Base-by-base conservation (phyloP, 306 rosid genomes). In the Cucumis cinereus region DNA sequence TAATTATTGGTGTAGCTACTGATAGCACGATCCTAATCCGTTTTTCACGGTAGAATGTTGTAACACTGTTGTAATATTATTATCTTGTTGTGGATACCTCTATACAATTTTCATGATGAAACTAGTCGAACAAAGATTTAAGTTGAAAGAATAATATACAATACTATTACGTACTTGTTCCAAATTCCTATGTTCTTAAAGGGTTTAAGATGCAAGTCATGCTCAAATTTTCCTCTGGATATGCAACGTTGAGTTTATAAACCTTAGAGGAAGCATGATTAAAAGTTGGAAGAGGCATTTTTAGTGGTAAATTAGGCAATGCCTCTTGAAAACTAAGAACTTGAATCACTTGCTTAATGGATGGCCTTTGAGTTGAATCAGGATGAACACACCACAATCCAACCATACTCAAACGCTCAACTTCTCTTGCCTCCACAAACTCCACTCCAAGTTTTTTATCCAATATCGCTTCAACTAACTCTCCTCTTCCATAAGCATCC, bases 401-500 rank as follows among this genome's bases (percentile, higher is more conserved):
- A 66, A 66, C 73, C 73, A 66, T 30, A 6, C 73, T 66, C 73
- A 66, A n/a, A 12, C 33, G 19, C 73, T 66, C 73, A 10, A 20
- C 73, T 40, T 66, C 53, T 66, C 33, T 66, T 20, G 11, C 52
- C 19, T 66, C 73, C 47, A 63, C 26, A 20, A 66, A 40, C 0
- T 30, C 73, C 10, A 20, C 33, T 66, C 53, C 16, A 50, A 66
- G 13, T 40, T 66, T 40, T 20, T 20, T 47, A 66, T 66, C 73
- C 50, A 66, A 66, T n/a, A 61, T 61, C 30, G 30, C 53, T n/a
- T 66, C 28, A 20, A 66, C 2, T 20, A 40, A 0, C 73, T 66
- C 73, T 40, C 73, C 73, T 40, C 73, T 66, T 41, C 73, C 73
- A 66, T 66, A 66, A 66, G 52, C 73, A 40, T 66, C 73, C 73